These are phyloP conservation scores for Melampsora larici-populina DNA, from an alignment of 1,284 basidiomycete species.

Conservation along the genomic window DNA sequence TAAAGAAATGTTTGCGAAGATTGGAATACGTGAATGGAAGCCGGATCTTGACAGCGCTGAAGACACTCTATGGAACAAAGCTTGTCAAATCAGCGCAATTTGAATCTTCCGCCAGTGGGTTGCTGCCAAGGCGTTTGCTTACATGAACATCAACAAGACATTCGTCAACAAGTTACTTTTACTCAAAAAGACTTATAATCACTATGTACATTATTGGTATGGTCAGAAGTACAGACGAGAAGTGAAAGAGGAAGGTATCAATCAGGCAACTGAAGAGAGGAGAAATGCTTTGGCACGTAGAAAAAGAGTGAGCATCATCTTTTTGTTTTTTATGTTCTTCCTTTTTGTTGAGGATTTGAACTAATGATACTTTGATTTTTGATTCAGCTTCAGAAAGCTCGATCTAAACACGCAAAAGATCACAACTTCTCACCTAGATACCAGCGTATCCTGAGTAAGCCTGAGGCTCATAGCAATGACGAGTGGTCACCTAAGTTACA, in stretches of 20 bases:
- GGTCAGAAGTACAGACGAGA: background rate
- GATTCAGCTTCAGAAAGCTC: too few species aligned
- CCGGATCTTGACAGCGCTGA: constrained; percentile 13
- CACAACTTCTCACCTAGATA: too few species aligned
- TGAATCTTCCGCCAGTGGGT: background rate
- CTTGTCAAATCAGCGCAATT: constrained; percentile 5
- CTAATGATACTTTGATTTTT: too few species aligned
- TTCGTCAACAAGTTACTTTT: background rate
- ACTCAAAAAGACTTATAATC: background rate
- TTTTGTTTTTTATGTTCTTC: too few species aligned
- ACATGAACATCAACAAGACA: constrained; percentile 1
- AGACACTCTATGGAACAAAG: constrained; percentile 26
- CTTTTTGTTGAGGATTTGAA: too few species aligned
- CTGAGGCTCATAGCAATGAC: too few species aligned
- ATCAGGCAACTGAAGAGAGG: background rate
- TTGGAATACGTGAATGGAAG: constrained; percentile 14
- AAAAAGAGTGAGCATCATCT: too few species aligned
- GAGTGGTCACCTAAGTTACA: too few species aligned
- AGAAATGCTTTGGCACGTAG: background rate
- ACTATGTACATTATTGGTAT: background rate
- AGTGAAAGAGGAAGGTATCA: background rate
- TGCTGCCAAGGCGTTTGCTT: background rate
- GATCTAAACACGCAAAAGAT: too few species aligned
- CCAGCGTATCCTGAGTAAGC: too few species aligned
- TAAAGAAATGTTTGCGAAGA: background rate